Conservation (phyloP, 495 filamentous ascomycete species). For the Penicillium pulvis region DNA sequence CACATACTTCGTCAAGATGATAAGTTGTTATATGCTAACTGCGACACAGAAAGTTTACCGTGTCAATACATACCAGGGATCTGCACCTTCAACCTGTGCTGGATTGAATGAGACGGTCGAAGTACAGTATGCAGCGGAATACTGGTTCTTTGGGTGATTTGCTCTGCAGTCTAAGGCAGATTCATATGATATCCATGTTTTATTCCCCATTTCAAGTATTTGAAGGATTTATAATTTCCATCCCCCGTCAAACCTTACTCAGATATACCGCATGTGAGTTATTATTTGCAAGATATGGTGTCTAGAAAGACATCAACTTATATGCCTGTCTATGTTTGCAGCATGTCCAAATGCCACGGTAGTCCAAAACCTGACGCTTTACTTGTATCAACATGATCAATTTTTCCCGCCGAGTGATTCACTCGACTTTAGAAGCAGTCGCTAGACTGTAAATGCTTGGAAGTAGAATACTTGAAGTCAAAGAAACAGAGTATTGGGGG, state of each 20-base stretch:
- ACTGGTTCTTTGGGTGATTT: constrained; percentile 64
- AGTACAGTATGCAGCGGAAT: constrained; percentile 68
- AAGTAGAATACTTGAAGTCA: not conserved
- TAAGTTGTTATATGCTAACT: constrained; percentile 6
- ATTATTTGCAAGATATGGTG: no score
- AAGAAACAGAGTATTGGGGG: not conserved
- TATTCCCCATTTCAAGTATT: not conserved
- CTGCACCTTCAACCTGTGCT: constrained; percentile 48
- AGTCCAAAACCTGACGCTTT: no score
- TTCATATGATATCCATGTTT: not conserved
- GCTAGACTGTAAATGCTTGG: no score
- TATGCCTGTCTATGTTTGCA: no score
- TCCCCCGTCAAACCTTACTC: no score
- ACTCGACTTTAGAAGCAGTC: no score
- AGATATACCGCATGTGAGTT: no score
- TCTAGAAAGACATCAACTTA: no score
- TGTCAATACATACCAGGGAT: constrained; percentile 67
- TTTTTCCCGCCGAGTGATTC: no score
- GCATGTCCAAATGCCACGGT: no score
- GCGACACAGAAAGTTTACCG: constrained; percentile 62
- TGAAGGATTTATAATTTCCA: no score
- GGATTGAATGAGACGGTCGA: constrained; percentile 39
- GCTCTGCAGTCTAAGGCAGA: not conserved
- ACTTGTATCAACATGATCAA: no score
- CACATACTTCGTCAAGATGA: not conserved